phyloP scores from a whole-genome alignment of 371 early-diverging fungal species.

The Smittium mucronatum region DNA sequence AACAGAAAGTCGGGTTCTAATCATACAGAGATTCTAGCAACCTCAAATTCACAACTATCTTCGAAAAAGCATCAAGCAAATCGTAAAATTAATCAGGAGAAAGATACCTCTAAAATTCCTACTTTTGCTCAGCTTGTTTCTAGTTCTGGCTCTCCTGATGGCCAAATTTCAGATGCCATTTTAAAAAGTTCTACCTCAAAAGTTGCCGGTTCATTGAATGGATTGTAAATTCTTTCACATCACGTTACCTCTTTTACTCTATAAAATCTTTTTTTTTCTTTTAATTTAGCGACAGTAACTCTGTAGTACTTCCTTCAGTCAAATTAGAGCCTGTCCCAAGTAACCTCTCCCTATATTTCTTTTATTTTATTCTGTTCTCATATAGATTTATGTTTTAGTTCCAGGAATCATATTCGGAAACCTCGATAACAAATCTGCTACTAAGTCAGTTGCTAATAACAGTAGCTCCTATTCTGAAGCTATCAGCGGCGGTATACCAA shows the following conservation, averaged over 20 bases:
- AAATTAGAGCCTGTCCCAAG: background rate
- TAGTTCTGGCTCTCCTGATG: background rate
- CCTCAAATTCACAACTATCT: background rate
- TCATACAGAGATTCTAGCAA: background rate
- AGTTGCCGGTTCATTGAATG: background rate
- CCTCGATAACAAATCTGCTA: background rate
- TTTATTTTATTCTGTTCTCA: background rate
- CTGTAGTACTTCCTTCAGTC: background rate
- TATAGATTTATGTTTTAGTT: slow-evolving; percentile 1
- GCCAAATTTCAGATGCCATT: background rate
- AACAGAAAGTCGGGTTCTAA: background rate
- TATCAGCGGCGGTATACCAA: slow-evolving; percentile 12
- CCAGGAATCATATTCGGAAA: slow-evolving; percentile 10
- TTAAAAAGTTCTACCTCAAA: background rate
- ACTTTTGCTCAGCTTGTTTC: background rate
- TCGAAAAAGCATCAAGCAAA: background rate
- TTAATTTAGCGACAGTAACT: background rate
- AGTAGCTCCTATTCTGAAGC: background rate
- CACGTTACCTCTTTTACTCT: background rate
- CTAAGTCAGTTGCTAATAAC: background rate
- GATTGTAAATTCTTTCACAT: background rate
- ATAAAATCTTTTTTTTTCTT: background rate
- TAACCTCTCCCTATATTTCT: background rate
- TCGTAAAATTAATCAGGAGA: background rate
- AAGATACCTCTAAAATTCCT: background rate